Evolutionary conservation across 106 monocot genomes (phyloP).

Genomic region (Phalaenopsis aphrodite): DNA sequence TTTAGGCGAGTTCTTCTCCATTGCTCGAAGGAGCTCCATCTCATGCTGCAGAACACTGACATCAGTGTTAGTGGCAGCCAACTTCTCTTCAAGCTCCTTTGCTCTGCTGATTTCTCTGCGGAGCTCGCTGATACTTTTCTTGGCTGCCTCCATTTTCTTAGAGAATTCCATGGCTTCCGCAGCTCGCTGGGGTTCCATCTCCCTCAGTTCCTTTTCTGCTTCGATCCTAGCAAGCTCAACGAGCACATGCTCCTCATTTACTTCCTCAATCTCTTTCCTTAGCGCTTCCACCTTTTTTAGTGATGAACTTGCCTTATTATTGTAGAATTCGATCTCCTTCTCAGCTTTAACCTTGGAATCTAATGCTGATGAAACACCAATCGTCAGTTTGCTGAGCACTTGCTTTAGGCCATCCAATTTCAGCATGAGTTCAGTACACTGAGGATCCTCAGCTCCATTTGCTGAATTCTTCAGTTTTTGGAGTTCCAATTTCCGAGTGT

Average conservation of each 20-base stretch:
- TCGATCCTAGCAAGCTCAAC: constrained; percentile 89
- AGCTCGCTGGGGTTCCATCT: constrained; percentile 45
- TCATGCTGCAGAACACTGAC: constrained; percentile 52
- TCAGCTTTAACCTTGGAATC: constrained; percentile 44
- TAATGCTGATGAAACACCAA: constrained; percentile 25
- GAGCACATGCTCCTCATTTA: constrained; percentile 70
- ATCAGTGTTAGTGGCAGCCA: constrained; percentile 44
- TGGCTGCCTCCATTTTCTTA: constrained; percentile 26
- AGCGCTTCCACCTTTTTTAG: constrained; percentile 32
- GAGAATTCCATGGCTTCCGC: constrained; percentile 28
- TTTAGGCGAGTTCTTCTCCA: constrained; percentile 22
- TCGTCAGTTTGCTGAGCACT: constrained; percentile 42
- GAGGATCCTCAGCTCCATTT: neutral
- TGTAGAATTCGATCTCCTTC: constrained; percentile 20
- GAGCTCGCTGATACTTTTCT: constrained; percentile 22
- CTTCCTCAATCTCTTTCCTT: constrained; percentile 38
- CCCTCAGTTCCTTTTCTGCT: constrained; percentile 52
- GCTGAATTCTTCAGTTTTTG: neutral
- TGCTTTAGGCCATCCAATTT: constrained; percentile 34
- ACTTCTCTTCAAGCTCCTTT: constrained; percentile 41
- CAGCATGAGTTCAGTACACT: constrained; percentile 23
- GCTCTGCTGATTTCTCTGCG: constrained; percentile 23
- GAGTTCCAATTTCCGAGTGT: constrained; percentile 15
- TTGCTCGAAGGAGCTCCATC: constrained; percentile 54
- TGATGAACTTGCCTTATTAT: constrained; percentile 6